phyloP scores from a whole-genome alignment of 129 eudicot genomes.

The Tagetes patula region DNA sequence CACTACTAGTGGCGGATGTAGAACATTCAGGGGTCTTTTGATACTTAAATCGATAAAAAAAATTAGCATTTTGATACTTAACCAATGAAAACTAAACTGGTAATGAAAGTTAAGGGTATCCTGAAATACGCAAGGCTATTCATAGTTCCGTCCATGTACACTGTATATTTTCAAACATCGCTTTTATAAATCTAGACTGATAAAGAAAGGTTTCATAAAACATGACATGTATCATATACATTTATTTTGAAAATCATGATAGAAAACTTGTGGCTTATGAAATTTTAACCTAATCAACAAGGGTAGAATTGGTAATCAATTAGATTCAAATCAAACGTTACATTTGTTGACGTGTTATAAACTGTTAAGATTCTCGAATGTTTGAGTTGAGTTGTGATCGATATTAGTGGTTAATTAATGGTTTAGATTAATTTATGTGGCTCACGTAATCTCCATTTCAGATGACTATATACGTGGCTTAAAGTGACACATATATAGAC shows the following conservation, averaged over 20 bases:
- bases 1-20: no score
- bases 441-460: conserved; percentile 4
- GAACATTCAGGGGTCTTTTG: no score
- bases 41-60: no score
- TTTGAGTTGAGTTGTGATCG: neutral
- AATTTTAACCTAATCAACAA: neutral
- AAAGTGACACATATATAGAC: neutral
- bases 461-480: conserved; percentile 12
- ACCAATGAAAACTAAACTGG: no score
- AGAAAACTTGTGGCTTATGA: neutral
- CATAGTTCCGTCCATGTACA: neutral
- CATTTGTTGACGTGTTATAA: conserved; percentile 9
- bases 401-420: conserved; percentile 6
- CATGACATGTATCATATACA: neutral
- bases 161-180: neutral
- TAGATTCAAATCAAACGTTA: neutral
- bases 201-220: neutral
- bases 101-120: no score
- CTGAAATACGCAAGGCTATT: no score
- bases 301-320: neutral
- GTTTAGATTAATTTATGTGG: conserved; percentile 21
- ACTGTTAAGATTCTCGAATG: conserved; percentile 6
- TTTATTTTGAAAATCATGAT: conserved; percentile 5
- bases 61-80: no score
- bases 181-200: neutral